Percentiles rank a stretch among this genome's conserved stretches.
Evolutionary conservation across 2,329 filamentous ascomycete species (phyloP).

Genomic region (Ceratocystiopsis sp.): DNA sequence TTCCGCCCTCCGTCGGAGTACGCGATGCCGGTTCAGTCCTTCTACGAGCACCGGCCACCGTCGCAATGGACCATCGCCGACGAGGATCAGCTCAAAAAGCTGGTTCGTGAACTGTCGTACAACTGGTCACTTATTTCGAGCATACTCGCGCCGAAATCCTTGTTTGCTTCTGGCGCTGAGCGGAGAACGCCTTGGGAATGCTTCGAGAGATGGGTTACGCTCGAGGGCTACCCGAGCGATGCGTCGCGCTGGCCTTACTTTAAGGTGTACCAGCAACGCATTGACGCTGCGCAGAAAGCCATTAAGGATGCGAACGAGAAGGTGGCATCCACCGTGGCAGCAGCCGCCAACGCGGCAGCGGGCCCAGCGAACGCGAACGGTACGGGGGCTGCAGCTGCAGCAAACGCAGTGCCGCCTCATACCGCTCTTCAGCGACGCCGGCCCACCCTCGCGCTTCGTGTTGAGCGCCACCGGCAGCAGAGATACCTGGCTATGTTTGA

Average conservation of each 20-base stretch:
- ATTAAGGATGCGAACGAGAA: constrained; percentile 37
- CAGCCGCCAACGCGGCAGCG: constrained; percentile 15
- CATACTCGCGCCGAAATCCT: constrained; percentile 55
- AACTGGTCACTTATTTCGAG: constrained; percentile 94
- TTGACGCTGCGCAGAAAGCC: constrained; percentile 39
- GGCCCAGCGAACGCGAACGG: constrained; percentile 17
- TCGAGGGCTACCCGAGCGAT: constrained; percentile 80
- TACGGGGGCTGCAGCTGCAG: not conserved
- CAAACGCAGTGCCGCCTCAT: constrained; percentile 11
- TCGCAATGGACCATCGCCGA: constrained; percentile 87
- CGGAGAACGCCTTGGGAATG: constrained; percentile 95
- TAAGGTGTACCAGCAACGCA: constrained; percentile 47
- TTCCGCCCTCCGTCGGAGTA: constrained; percentile 88
- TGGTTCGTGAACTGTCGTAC: constrained; percentile 87
- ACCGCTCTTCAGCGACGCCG: constrained; percentile 42
- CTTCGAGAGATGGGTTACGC: constrained; percentile 87
- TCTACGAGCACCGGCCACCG: constrained; percentile 72
- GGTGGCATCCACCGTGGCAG: constrained; percentile 17
- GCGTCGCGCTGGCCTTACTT: constrained; percentile 96
- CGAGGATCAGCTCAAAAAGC: constrained; percentile 70
- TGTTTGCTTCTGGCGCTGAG: constrained; percentile 73
- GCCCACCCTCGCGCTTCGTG: constrained; percentile 62
- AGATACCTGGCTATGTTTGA: constrained; percentile 82
- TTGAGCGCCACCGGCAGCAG: constrained; percentile 73
- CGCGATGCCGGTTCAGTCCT: constrained; percentile 74